Evolutionary conservation across 1,284 basidiomycete genomes (phyloP).

Genomic region (Ceratobasidium sp.): DNA sequence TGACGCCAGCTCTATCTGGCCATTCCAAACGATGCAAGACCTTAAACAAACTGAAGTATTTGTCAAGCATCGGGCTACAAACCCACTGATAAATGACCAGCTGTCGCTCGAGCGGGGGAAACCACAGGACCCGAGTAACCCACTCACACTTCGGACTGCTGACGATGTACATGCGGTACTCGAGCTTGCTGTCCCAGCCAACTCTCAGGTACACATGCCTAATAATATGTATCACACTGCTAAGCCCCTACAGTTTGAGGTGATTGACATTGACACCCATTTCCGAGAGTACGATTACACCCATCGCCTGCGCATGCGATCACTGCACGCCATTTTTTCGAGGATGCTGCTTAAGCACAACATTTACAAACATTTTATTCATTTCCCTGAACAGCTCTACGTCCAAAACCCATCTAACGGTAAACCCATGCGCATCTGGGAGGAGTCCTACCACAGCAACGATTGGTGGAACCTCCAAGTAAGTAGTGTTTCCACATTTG

Average conservation of each 20-base stretch:
- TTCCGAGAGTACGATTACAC: neutral
- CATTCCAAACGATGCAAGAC: too few species aligned
- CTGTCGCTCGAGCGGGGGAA: too few species aligned
- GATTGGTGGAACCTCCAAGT: neutral
- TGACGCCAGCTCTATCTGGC: too few species aligned
- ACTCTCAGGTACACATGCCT: too few species aligned
- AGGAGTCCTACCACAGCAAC: neutral
- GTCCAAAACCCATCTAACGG: neutral
- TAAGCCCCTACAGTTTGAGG: neutral
- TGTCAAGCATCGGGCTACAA: too few species aligned
- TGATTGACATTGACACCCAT: neutral
- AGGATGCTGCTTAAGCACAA: neutral
- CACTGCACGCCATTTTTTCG: neutral
- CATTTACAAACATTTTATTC: neutral
- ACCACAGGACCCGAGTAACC: too few species aligned
- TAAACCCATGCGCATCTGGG: neutral
- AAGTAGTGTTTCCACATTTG: neutral
- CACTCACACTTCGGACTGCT: too few species aligned
- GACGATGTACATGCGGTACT: too few species aligned
- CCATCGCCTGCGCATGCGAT: neutral
- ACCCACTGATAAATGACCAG: too few species aligned
- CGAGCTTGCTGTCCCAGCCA: too few species aligned
- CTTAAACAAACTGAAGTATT: too few species aligned
- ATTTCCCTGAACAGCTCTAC: neutral
- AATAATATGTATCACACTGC: too few species aligned